A percentile compares a stretch with the other conserved stretches of the same genome.
These are phyloP conservation scores for Stenogyne calaminthoides DNA, from an alignment of 305 asterid genomes.

Conservation along the genomic window DNA sequence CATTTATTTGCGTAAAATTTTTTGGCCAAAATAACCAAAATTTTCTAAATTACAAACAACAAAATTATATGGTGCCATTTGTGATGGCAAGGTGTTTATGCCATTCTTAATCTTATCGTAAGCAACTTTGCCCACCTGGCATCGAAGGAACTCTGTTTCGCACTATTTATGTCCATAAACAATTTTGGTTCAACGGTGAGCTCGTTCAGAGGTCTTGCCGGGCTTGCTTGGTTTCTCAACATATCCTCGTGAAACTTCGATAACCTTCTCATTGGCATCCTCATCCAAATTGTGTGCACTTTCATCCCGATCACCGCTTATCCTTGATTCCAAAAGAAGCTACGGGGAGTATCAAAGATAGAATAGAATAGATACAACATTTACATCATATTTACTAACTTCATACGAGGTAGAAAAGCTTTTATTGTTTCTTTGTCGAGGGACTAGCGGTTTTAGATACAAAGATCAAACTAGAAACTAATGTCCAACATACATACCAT, in stretches of 20 bases:
- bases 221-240: conserved; percentile 67
- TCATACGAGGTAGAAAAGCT: conserved; percentile 11
- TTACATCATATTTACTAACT: not conserved
- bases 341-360: conserved; percentile 80
- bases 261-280: conserved; percentile 63
- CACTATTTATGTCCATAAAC: conserved; percentile 92
- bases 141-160: conserved; percentile 90
- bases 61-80: not conserved
- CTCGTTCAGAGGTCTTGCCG: conserved; percentile 83
- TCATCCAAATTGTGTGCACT: conserved; percentile 65
- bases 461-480: conserved; percentile 19
- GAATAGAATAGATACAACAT: conserved; percentile 27
- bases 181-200: conserved; percentile 82
- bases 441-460: conserved; percentile 10
- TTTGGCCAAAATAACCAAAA: not conserved
- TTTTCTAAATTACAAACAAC: not conserved
- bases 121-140: conserved; percentile 98
- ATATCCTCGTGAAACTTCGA: conserved; percentile 90
- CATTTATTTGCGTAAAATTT: not conserved
- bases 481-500: not conserved
- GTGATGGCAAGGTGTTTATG: conserved; percentile 83
- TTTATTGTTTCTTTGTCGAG: conserved; percentile 5
- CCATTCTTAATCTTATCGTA: conserved; percentile 90
- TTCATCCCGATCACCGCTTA: conserved; percentile 65
- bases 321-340: conserved; percentile 93